Evolutionary conservation across 2,329 filamentous ascomycete genomes (phyloP), one percentile per base, ranked within the genome.

Genomic region (Cercospora canescens): DNA sequence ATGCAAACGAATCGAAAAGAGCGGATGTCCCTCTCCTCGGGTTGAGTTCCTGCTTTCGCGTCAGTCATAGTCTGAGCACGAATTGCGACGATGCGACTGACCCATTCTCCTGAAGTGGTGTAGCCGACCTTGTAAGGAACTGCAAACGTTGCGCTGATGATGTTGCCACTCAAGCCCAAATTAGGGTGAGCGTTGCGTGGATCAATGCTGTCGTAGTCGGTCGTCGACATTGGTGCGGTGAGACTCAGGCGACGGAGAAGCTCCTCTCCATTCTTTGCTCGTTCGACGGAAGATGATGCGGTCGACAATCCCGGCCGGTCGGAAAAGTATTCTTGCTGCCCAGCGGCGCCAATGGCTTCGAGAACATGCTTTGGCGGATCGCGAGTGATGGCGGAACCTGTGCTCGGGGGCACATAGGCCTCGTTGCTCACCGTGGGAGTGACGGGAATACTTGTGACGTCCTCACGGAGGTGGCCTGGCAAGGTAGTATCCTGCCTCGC

Each of bases 1-100:
- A 90, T 63, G 90, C 87, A 75, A 98, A 93, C 9, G 93, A 94
- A 78, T 97, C 93, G 80, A 96, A 96, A 35, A 98, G 86, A 16
- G 94, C 93, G 12, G 94, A 97, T 65, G 94, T 94, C 63, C 94
- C 94, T 67, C 91, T 90, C 28, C 94, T 91, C 67, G 88, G 84
- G 72, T 87, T 88, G 63, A 97, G 82, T 76, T 91, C 88, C 92
- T 94, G 30, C 14, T 52, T 48, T 58, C 48, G 34, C 62, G 60
- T 56, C 34, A 34, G 64, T 32, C 57, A 63, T 24, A 8, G 37
- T 35, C 21, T 35, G 30, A 26, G 48, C 18, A 21, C 18, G 11
- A 37, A 48, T 8, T 34, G 34, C 37, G 56, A 52, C 37, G 16
- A 63, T 66, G 34, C 59, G 26, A 72, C 81, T 69, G 79, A 86